phyloP scores from a whole-genome alignment of 169 alveolate species.

The Plasmodium yoelii region DNA sequence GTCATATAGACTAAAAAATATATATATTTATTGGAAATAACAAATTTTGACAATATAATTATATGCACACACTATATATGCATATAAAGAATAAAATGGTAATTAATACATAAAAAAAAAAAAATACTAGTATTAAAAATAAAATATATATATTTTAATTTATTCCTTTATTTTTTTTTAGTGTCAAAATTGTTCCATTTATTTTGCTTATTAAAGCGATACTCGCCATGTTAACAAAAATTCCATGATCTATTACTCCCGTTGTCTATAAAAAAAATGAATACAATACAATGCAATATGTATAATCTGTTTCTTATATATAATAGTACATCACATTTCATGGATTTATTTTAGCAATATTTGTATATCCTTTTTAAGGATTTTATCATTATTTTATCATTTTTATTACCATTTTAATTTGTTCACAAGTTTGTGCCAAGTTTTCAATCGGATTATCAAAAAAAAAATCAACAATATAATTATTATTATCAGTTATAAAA shows the following conservation, averaged over 20 bases:
- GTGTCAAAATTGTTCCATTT: slow-evolving; percentile 78
- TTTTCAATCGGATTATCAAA: slow-evolving; percentile 77
- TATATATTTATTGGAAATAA: no score
- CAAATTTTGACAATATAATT: no score
- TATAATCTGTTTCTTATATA: no score
- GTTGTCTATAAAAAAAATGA: slow-evolving; percentile 74
- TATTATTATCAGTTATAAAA: slow-evolving; percentile 80
- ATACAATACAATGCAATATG: background rate
- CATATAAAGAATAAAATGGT: background rate
- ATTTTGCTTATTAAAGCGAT: slow-evolving; percentile 83
- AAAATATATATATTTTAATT: background rate
- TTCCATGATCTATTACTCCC: slow-evolving; percentile 88
- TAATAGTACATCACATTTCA: no score
- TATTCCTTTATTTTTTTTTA: slow-evolving; percentile 16
- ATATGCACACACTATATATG: no score
- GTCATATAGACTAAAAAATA: no score
- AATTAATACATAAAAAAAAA: background rate
- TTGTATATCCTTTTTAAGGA: no score
- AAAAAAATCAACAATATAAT: slow-evolving; percentile 82
- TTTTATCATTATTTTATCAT: no score
- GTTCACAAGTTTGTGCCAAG: slow-evolving; percentile 55
- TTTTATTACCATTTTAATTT: slow-evolving; percentile 73
- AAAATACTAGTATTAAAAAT: background rate
- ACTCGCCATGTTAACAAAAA: slow-evolving; percentile 84
- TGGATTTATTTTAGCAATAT: no score